phyloP scores from a whole-genome alignment of 495 filamentous ascomycete species.

The Talaromyces thailandensis region DNA sequence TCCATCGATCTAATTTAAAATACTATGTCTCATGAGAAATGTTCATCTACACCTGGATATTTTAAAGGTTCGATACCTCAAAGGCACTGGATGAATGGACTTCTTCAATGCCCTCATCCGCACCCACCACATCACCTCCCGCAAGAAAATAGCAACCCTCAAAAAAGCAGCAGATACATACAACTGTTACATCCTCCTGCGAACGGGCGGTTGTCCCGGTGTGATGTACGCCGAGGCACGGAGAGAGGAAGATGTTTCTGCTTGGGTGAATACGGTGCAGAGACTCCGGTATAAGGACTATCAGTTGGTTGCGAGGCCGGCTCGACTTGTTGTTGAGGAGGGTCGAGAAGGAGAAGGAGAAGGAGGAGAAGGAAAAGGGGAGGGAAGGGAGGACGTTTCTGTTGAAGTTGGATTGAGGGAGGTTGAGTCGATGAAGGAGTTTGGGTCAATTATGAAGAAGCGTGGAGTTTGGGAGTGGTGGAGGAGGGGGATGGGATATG shows the following conservation, averaged over 20 bases:
- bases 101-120: slow-evolving; percentile 52
- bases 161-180: slow-evolving; percentile 51
- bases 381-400: neutral
- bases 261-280: slow-evolving; percentile 49
- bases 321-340: slow-evolving; percentile 9
- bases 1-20: too few species aligned
- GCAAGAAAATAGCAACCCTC: slow-evolving; percentile 62
- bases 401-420: slow-evolving; percentile 18
- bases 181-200: slow-evolving; percentile 51
- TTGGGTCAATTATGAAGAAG: slow-evolving; percentile 31
- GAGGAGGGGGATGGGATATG: slow-evolving; percentile 41
- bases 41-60: too few species aligned
- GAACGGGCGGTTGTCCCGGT: slow-evolving; percentile 58
- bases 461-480: slow-evolving; percentile 39
- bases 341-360: slow-evolving; percentile 1
- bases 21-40: too few species aligned
- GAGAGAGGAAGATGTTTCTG: slow-evolving; percentile 36
- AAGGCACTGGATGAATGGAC: neutral
- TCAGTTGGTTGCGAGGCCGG: slow-evolving; percentile 33
- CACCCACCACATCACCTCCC: slow-evolving; percentile 76
- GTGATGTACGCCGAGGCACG: slow-evolving; percentile 69
- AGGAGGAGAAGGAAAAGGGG: neutral
- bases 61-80: neutral
- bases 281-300: slow-evolving; percentile 42
- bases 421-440: slow-evolving; percentile 38